Base-by-base conservation (phyloP, 129 eudicot species). In the Rutidosis leptorrhynchoides region DNA sequence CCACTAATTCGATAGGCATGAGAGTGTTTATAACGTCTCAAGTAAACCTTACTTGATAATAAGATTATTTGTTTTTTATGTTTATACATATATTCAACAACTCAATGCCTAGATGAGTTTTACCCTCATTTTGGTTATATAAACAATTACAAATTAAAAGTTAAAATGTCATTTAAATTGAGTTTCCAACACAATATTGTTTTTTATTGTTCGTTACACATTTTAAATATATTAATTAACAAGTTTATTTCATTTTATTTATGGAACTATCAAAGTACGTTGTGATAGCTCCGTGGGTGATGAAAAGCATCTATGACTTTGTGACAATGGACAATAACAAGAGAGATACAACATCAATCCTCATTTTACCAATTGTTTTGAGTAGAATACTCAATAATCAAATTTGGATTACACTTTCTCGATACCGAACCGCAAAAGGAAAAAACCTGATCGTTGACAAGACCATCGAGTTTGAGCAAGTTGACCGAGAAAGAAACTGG, bases 391-490 rank as follows among this genome's bases (percentile, higher is more conserved):
- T 90, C 59, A 82, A 85, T 76, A 83, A 84, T 75, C 97, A 84
- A 29, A 57, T 87, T 2, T 90, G 97, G 97, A 87, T 90, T 58
- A 79, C 87, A 1, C 5, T 81, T 11, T 87, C 95, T 29, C 95
- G 97, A 3, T 69, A 90, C 65, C 77, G 82, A 55, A 90, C 92
- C 0, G 85, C 97, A 1, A 90, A 79, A 74, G 97, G 97, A 43
- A 79, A 74, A 60, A 84, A 79, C 45, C 71, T 88, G 7, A 90
- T 90, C 3, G 77, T 90, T 14, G 92, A 90, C 68, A 80, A 71
- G 75, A 66, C 77, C 66, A 80, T 90, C 16, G 97, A 90, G 62
- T 87, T 90, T 6, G 97, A 90, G 8, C 95, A 90, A 76, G 84
- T 88, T 24, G 96, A 88, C 28, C 69, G 96, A 14, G 96, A 88